phyloP scores from a whole-genome alignment of 345 rosid species.

The Lepidium aucheri region DNA sequence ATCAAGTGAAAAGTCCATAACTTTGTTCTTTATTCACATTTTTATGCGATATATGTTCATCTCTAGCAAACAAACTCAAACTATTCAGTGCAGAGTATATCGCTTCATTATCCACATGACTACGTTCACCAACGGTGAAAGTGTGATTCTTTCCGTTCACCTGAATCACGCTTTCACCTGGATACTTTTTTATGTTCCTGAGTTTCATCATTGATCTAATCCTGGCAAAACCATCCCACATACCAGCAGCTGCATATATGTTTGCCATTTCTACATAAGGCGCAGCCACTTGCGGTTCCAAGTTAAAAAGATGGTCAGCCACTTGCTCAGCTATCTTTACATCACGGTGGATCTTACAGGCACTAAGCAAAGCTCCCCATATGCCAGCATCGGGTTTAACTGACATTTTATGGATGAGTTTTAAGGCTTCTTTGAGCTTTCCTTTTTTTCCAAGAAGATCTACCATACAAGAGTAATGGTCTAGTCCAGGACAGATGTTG shows the following conservation, averaged over 20 bases:
- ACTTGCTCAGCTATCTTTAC: constrained; percentile 38
- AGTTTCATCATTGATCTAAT: constrained; percentile 44
- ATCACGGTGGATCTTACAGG: constrained; percentile 48
- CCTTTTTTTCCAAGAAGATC: constrained; percentile 60
- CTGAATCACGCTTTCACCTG: constrained; percentile 43
- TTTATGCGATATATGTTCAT: constrained; percentile 4
- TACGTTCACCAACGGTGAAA: constrained; percentile 49
- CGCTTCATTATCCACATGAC: constrained; percentile 20
- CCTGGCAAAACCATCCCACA: constrained; percentile 39
- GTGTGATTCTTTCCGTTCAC: constrained; percentile 32
- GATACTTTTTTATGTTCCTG: constrained; percentile 41
- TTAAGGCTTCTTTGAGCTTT: constrained; percentile 43
- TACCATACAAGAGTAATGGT: constrained; percentile 59
- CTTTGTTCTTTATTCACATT: not conserved
- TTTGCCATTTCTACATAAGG: constrained; percentile 57
- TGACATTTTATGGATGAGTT: constrained; percentile 40
- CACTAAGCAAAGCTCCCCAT: constrained; percentile 50
- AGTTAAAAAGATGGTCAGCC: constrained; percentile 27
- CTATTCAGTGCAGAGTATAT: constrained; percentile 31
- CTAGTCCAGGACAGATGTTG: constrained; percentile 40
- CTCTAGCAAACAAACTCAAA: constrained; percentile 34
- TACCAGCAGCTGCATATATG: constrained; percentile 47
- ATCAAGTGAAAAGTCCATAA: not conserved
- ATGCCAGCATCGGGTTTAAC: constrained; percentile 53
- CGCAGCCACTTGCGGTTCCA: constrained; percentile 43